These are phyloP conservation scores for Alternaria sp. DNA, from an alignment of 2,329 filamentous ascomycete genomes.

Conservation along the genomic window DNA sequence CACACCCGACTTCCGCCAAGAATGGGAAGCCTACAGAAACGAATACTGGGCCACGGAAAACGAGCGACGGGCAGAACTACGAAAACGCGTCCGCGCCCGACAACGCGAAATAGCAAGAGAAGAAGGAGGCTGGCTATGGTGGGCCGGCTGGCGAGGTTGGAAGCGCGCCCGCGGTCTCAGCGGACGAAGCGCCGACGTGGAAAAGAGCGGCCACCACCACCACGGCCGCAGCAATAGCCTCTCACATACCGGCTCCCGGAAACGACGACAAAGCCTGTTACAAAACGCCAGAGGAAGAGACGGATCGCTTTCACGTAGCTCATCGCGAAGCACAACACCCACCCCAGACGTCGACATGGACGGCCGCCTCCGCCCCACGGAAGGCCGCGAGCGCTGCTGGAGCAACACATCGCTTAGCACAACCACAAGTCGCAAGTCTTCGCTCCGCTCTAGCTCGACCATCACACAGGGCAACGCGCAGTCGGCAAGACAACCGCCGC, in stretches of 20 bases:
- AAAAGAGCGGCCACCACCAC: conserved; percentile 40
- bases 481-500: conserved; percentile 35
- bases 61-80: conserved; percentile 78
- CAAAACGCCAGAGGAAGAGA: conserved; percentile 34
- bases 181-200: conserved; percentile 38
- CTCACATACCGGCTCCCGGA: conserved; percentile 33
- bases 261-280: conserved; percentile 42
- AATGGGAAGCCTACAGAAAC: conserved; percentile 92
- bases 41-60: conserved; percentile 99
- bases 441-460: conserved; percentile 34
- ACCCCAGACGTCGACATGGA: conserved; percentile 47
- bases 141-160: conserved; percentile 75
- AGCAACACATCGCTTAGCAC: conserved; percentile 46
- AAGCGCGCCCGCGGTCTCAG: conserved; percentile 46
- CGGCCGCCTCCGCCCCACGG: conserved; percentile 32
- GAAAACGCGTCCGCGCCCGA: conserved; percentile 72
- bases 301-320: conserved; percentile 44
- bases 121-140: conserved; percentile 81
- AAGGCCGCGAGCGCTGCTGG: conserved; percentile 43
- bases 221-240: conserved; percentile 23
- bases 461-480: conserved; percentile 37
- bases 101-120: conserved; percentile 73
- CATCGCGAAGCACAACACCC: conserved; percentile 43
- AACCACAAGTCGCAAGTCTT: conserved; percentile 24
- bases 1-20: conserved; percentile 90